Percentiles rank a stretch among this genome's conserved stretches.
phyloP scores from a whole-genome alignment of 495 filamentous ascomycete genomes.

The Xylaria curta region DNA sequence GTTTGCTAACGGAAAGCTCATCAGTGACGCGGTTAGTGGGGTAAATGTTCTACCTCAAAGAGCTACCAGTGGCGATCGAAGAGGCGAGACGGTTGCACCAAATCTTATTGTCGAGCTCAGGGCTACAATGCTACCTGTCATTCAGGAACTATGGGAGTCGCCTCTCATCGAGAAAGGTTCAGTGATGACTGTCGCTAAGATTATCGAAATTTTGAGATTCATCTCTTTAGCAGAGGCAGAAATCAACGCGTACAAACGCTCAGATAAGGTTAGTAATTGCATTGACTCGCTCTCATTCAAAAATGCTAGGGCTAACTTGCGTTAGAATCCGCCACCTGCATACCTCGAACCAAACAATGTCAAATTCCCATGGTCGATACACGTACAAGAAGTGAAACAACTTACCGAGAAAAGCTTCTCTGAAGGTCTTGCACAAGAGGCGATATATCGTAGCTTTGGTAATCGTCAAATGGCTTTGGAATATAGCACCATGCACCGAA shows the following conservation, averaged over 20 bases:
- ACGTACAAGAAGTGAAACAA: constrained; percentile 37
- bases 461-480: constrained; percentile 63
- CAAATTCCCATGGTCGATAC: constrained; percentile 42
- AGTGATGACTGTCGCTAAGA: constrained; percentile 73
- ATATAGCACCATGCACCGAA: constrained; percentile 70
- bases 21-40: constrained; percentile 75
- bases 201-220: constrained; percentile 83
- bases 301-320: constrained; percentile 27
- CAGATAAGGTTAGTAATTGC: constrained; percentile 53
- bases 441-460: constrained; percentile 81
- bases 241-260: constrained; percentile 64
- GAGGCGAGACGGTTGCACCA: constrained; percentile 68
- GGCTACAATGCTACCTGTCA: constrained; percentile 79
- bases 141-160: constrained; percentile 82
- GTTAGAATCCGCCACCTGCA: constrained; percentile 42
- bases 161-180: constrained; percentile 78
- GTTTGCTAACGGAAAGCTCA: constrained; percentile 75
- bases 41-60: constrained; percentile 61
- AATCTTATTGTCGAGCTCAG: constrained; percentile 91
- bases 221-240: constrained; percentile 82
- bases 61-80: constrained; percentile 56
- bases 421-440: constrained; percentile 72
- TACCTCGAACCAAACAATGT: constrained; percentile 39
- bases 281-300: background rate
- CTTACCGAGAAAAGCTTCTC: constrained; percentile 32